A percentile compares a stretch with the other conserved stretches of the same genome.
Evolutionary conservation across 2,329 filamentous ascomycete species (phyloP).

Genomic region (Pseudocercospora fuligena): DNA sequence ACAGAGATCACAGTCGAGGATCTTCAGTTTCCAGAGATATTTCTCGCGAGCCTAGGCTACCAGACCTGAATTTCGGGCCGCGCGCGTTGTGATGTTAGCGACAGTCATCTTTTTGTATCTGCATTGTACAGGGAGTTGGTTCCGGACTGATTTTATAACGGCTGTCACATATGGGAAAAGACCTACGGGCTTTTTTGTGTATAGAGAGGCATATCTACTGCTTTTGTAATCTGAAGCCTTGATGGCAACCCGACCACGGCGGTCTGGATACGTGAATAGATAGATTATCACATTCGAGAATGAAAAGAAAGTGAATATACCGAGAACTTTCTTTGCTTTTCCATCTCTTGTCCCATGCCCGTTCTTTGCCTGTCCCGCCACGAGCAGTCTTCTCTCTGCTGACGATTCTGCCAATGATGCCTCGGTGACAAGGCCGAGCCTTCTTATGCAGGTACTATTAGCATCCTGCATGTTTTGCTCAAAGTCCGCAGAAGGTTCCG

Average conservation of each 20-base stretch:
- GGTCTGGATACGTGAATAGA: neutral
- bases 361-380: neutral
- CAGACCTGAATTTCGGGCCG: constrained; percentile 35
- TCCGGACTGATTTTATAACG: neutral
- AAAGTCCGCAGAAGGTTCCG: neutral
- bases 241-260: neutral
- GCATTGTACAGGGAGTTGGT: constrained; percentile 9
- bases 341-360: neutral
- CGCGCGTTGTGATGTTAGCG: constrained; percentile 14
- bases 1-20: constrained; percentile 23
- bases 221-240: neutral
- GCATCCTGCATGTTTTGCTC: neutral
- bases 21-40: constrained; percentile 17
- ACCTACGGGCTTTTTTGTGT: neutral
- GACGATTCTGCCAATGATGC: neutral
- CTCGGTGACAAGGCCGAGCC: constrained; percentile 1
- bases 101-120: neutral
- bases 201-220: neutral
- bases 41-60: constrained; percentile 36
- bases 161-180: neutral
- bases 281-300: neutral
- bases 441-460: constrained; percentile 7
- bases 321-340: neutral
- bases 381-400: too few relatives aligned
- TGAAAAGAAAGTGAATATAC: neutral